A percentile compares a stretch with the other conserved stretches of the same genome.
Conservation (phyloP, 768 basidiomycete species). For the Lactifluus hygrophoroides region DNA sequence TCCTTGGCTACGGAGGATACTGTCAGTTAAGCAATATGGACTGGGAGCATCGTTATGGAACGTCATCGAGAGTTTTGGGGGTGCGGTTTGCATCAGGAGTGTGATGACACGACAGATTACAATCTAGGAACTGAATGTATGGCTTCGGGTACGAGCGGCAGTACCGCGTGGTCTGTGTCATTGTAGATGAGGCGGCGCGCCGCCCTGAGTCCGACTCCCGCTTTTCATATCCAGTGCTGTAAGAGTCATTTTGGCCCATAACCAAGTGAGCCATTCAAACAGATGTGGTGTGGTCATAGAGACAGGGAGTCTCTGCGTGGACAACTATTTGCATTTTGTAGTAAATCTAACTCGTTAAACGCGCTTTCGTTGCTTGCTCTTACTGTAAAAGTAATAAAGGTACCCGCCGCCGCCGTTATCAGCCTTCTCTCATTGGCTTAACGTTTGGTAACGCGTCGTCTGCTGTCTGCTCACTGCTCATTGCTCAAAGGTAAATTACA, state of each 20-base stretch:
- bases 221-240: background rate
- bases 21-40: background rate
- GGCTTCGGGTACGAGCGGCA: background rate
- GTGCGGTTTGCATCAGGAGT: background rate
- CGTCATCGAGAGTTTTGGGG: background rate
- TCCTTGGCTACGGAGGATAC: background rate
- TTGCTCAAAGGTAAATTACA: too few species aligned
- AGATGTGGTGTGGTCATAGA: too few species aligned
- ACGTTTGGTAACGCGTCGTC: too few species aligned
- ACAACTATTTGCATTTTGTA: too few species aligned
- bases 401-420: too few species aligned
- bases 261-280: too few species aligned
- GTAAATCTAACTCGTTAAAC: too few species aligned
- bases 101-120: background rate
- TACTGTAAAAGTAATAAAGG: too few species aligned
- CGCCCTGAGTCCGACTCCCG: background rate
- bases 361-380: too few species aligned
- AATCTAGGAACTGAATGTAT: background rate
- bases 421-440: too few species aligned
- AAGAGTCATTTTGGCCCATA: background rate
- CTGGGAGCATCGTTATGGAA: background rate
- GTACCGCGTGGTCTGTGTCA: background rate
- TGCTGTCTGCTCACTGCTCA: too few species aligned
- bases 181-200: background rate
- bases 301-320: too few species aligned